Conservation (phyloP, 169 alveolate genomes). For the Ichthyophthirius multifiliis region DNA sequence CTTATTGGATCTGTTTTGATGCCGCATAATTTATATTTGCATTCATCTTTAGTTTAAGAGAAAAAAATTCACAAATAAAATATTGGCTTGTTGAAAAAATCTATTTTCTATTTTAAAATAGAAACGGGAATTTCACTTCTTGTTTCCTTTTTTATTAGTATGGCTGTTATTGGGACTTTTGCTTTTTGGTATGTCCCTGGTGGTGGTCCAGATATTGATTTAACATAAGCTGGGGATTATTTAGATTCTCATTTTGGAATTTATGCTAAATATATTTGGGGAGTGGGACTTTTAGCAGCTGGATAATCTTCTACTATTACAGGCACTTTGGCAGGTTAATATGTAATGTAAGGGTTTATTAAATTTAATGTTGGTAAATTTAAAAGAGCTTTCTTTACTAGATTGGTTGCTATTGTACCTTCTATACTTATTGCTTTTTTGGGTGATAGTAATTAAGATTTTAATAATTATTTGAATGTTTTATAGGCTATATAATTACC, state of each 20-base stretch:
- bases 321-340: slow-evolving; percentile 54
- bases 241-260: slow-evolving; percentile 31
- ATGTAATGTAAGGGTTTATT: slow-evolving; percentile 56
- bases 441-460: slow-evolving; percentile 1
- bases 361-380: slow-evolving; percentile 25
- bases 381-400: slow-evolving; percentile 40
- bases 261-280: slow-evolving; percentile 49
- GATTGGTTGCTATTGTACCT: slow-evolving; percentile 52
- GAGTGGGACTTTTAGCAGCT: slow-evolving; percentile 53
- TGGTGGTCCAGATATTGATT: slow-evolving; percentile 16
- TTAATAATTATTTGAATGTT: slow-evolving; percentile 33
- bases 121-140: slow-evolving; percentile 46
- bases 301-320: slow-evolving; percentile 55
- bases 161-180: slow-evolving; percentile 49
- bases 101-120: slow-evolving; percentile 35
- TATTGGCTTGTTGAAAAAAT: slow-evolving; percentile 14
- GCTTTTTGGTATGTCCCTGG: slow-evolving; percentile 45
- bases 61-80: slow-evolving; percentile 23
- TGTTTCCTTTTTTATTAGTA: slow-evolving; percentile 40
- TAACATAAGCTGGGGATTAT: slow-evolving; percentile 27
- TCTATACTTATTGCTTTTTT: slow-evolving; percentile 38
- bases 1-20: slow-evolving; percentile 68
- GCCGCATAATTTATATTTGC: slow-evolving; percentile 76
- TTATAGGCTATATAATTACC: slow-evolving; percentile 44
- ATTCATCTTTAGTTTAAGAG: slow-evolving; percentile 60